Percentiles rank a stretch among this genome's conserved stretches.
Conservation (phyloP, 1,139 yeast genomes). For the Tardiomyces depauwii region DNA sequence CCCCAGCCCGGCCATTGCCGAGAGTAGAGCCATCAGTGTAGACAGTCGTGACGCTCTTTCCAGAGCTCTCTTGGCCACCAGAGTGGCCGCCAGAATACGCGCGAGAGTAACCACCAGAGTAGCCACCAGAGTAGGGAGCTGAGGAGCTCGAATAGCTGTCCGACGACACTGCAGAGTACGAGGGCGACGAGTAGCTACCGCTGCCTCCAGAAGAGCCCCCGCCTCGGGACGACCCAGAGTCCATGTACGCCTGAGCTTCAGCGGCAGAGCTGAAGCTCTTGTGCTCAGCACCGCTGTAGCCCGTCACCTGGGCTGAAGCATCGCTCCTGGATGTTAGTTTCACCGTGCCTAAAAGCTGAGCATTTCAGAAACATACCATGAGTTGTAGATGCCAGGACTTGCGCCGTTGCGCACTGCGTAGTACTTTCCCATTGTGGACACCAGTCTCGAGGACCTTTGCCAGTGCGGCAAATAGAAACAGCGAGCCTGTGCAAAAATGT, state of each 20-base stretch:
- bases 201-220: conserved; percentile 1
- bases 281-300: conserved; percentile 42
- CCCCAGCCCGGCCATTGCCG: conserved; percentile 36
- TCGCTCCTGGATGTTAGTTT: conserved; percentile 6
- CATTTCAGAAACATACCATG: conserved; percentile 37
- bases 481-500: too few species aligned
- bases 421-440: conserved; percentile 14
- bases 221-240: conserved; percentile 2
- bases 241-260: conserved; percentile 36
- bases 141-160: neutral
- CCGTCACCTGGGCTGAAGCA: conserved; percentile 32
- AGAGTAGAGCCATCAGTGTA: conserved; percentile 68
- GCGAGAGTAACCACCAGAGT: neutral
- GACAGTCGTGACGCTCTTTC: conserved; percentile 17
- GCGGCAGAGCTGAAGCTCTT: conserved; percentile 38
- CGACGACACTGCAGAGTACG: neutral
- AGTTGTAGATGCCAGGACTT: conserved; percentile 37
- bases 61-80: neutral
- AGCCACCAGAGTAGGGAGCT: neutral
- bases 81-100: neutral
- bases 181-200: neutral
- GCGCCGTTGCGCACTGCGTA: conserved; percentile 58
- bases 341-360: neutral
- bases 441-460: neutral
- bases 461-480: too few species aligned